Conservation (phyloP, 1,284 basidiomycete species). For the Phlebopus sp. region DNA sequence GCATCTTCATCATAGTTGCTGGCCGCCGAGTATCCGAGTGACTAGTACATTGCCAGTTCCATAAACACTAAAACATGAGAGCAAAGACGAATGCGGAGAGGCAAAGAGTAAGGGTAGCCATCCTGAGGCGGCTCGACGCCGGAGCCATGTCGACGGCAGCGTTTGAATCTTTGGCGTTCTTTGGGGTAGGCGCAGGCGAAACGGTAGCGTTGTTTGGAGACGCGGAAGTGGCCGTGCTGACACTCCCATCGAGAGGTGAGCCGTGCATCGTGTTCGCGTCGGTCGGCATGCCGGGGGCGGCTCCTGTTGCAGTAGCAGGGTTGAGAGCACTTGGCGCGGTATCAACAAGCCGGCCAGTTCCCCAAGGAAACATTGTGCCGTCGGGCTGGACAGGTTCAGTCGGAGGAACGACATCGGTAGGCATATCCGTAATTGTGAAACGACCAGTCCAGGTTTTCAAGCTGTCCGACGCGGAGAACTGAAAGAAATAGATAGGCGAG, state of each 20-base stretch:
- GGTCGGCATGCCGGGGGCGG: too few species aligned
- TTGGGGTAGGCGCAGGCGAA: slow-evolving; percentile 1
- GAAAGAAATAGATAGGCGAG: slow-evolving; percentile 78
- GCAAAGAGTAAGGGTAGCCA: slow-evolving; percentile 16
- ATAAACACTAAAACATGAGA: slow-evolving; percentile 14
- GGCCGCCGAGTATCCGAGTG: too few species aligned
- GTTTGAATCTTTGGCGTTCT: slow-evolving; percentile 9
- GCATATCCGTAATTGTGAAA: slow-evolving; percentile 68
- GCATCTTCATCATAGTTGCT: too few species aligned
- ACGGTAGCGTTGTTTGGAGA: neutral
- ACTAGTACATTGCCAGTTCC: neutral
- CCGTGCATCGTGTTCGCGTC: neutral
- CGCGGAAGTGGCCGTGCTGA: slow-evolving; percentile 1
- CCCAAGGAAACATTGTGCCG: slow-evolving; percentile 63
- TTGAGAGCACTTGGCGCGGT: slow-evolving; percentile 9
- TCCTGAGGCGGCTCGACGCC: slow-evolving; percentile 9
- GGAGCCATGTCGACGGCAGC: slow-evolving; percentile 7
- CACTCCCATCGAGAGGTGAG: slow-evolving; percentile 14
- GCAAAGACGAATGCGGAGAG: slow-evolving; percentile 20
- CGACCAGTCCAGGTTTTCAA: slow-evolving; percentile 73
- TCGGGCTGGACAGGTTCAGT: slow-evolving; percentile 53
- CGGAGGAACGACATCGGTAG: slow-evolving; percentile 50
- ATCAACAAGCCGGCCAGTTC: slow-evolving; percentile 55
- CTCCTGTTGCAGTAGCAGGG: too few species aligned
- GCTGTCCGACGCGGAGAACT: slow-evolving; percentile 52